Percentiles rank a stretch among this genome's conserved stretches.
phyloP scores from a whole-genome alignment of 192 early-diverging fungal genomes.

The Podochytrium sp. region DNA sequence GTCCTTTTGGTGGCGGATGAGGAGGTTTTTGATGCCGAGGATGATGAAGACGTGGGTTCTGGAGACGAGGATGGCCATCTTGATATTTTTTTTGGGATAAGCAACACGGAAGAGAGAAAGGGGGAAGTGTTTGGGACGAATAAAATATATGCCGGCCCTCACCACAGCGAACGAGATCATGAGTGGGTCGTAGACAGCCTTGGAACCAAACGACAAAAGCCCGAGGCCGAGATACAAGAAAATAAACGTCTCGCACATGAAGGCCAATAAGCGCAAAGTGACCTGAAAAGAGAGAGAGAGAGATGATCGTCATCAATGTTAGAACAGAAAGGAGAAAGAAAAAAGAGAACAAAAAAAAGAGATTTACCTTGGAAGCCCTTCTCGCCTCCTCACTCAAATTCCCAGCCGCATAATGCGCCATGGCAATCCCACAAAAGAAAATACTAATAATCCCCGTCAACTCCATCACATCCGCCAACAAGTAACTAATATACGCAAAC shows the following conservation, averaged over 20 bases:
- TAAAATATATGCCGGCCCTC: constrained; percentile 21
- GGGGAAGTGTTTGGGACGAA: neutral
- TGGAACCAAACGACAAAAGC: constrained; percentile 55
- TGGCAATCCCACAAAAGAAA: constrained; percentile 63
- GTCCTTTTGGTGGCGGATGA: constrained; percentile 28
- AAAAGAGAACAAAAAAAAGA: neutral
- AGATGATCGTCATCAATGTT: neutral
- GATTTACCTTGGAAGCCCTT: constrained; percentile 46
- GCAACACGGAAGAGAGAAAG: neutral
- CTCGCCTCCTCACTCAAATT: constrained; percentile 49
- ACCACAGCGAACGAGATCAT: constrained; percentile 54
- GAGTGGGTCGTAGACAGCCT: constrained; percentile 50
- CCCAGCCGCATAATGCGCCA: constrained; percentile 60
- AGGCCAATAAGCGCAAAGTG: constrained; percentile 51
- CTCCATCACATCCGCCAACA: constrained; percentile 55
- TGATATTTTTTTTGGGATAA: constrained; percentile 39
- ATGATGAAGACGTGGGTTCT: constrained; percentile 63
- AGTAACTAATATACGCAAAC: constrained; percentile 58
- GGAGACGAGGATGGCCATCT: constrained; percentile 57
- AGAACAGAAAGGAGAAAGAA: constrained; percentile 3
- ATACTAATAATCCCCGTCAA: constrained; percentile 66
- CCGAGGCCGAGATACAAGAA: constrained; percentile 67
- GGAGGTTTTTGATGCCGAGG: constrained; percentile 44
- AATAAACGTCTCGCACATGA: constrained; percentile 61
- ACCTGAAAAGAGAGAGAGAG: constrained; percentile 39